Conservation (phyloP, 1,139 yeast genomes). For the Sugiyamaella neomexicana region DNA sequence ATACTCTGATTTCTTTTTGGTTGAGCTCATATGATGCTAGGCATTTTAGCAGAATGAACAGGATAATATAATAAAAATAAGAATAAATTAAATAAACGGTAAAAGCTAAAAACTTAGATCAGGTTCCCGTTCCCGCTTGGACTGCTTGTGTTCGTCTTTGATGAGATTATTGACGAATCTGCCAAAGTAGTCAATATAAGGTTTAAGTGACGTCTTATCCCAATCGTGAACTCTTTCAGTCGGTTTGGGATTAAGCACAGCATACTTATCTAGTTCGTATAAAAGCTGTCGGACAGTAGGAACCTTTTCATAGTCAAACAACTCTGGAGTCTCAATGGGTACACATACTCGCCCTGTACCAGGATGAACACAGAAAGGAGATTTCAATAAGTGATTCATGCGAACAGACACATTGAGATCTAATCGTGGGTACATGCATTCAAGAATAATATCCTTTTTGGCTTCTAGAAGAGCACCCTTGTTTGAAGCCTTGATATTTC, state of each 20-base stretch:
- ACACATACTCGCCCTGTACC: constrained; percentile 96
- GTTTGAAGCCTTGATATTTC: constrained; percentile 45
- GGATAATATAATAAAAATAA: neutral
- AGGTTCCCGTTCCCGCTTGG: constrained; percentile 27
- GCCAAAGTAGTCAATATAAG: constrained; percentile 71
- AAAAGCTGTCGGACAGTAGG: constrained; percentile 72
- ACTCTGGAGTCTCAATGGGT: constrained; percentile 71
- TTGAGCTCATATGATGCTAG: no score
- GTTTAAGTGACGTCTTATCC: constrained; percentile 70
- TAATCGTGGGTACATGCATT: constrained; percentile 82
- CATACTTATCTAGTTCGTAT: constrained; percentile 50
- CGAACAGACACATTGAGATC: constrained; percentile 93
- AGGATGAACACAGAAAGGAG: constrained; percentile 99
- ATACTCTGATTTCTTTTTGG: no score
- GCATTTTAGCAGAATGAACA: no score
- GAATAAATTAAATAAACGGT: neutral
- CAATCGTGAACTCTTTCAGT: constrained; percentile 45
- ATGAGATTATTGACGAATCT: constrained; percentile 59
- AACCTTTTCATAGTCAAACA: constrained; percentile 76
- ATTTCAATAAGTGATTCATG: constrained; percentile 85
- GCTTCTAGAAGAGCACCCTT: constrained; percentile 57
- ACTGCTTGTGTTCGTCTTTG: constrained; percentile 49
- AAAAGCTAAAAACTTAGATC: constrained; percentile 19
- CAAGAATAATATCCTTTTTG: constrained; percentile 79
- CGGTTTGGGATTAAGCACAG: constrained; percentile 24